These are phyloP conservation scores for Davidsoniella virescens DNA, from an alignment of 2,329 filamentous ascomycete species.

Conservation along the genomic window DNA sequence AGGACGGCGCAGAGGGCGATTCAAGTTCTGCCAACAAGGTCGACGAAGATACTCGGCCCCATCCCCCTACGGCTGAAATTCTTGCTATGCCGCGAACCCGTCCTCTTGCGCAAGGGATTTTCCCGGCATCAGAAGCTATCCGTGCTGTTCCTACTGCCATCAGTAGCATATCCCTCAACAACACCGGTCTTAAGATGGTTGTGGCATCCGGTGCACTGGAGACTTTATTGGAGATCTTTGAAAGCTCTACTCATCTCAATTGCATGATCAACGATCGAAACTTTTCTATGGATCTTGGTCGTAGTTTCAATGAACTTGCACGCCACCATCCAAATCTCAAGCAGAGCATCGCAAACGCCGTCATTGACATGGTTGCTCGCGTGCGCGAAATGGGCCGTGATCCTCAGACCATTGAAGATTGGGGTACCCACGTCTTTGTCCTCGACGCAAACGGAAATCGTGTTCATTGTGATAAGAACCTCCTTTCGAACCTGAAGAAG, in stretches of 20 bases:
- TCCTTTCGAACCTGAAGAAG: constrained; percentile 17
- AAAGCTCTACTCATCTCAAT: constrained; percentile 76
- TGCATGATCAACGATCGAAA: constrained; percentile 59
- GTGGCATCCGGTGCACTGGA: constrained; percentile 67
- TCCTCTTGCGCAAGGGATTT: constrained; percentile 51
- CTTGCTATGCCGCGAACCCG: constrained; percentile 29
- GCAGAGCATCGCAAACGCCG: constrained; percentile 63
- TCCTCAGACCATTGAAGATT: constrained; percentile 51
- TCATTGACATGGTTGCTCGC: constrained; percentile 74
- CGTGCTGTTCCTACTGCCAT: constrained; percentile 73
- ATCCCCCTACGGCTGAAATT: constrained; percentile 35
- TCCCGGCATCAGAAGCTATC: constrained; percentile 81
- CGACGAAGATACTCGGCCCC: constrained; percentile 25
- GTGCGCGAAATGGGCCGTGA: constrained; percentile 58
- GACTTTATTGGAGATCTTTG: constrained; percentile 89
- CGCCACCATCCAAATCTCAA: constrained; percentile 82
- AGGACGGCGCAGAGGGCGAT: constrained; percentile 13
- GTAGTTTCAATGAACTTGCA: constrained; percentile 82
- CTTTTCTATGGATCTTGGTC: constrained; percentile 58
- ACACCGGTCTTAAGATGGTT: constrained; percentile 73
- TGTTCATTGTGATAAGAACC: constrained; percentile 29
- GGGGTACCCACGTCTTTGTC: constrained; percentile 65
- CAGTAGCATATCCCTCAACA: constrained; percentile 85
- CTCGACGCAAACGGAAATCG: constrained; percentile 40
- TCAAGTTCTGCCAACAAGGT: constrained; percentile 13